These are phyloP conservation scores for Thelephora terrestris DNA, from an alignment of 1,284 basidiomycete species.

Conservation along the genomic window DNA sequence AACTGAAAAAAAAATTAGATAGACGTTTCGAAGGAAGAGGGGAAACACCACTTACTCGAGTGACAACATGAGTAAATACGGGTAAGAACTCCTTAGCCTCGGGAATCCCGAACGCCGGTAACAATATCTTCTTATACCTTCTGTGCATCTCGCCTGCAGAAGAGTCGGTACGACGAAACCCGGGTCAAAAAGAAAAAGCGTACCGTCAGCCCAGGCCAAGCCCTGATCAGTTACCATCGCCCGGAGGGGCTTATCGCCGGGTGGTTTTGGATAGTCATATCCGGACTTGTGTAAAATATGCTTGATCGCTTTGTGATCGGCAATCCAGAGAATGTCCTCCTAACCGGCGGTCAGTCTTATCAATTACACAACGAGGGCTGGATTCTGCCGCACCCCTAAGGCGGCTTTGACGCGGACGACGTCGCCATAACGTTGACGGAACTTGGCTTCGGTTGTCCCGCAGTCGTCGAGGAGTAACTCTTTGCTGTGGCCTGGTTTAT, in stretches of 20 bases:
- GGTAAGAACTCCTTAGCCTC: constrained; percentile 40
- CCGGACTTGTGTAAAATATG: constrained; percentile 30
- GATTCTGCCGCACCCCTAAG: neutral
- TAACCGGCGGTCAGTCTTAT: constrained; percentile 4
- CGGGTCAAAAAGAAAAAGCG: constrained; percentile 6
- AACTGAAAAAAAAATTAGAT: constrained; percentile 24
- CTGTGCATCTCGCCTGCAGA: constrained; percentile 33
- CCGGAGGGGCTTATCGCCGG: constrained; percentile 21
- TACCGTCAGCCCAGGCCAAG: constrained; percentile 32
- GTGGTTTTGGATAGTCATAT: constrained; percentile 29
- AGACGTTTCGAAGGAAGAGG: constrained; percentile 10
- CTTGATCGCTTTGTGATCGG: constrained; percentile 33
- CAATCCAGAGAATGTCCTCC: constrained; percentile 24
- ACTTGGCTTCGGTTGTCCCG: neutral
- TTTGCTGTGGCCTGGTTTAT: neutral
- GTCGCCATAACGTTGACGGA: neutral
- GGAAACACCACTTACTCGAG: constrained; percentile 26
- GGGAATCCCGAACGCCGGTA: constrained; percentile 33
- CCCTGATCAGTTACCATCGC: constrained; percentile 27
- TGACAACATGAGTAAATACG: constrained; percentile 35
- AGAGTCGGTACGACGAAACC: constrained; percentile 1
- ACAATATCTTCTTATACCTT: constrained; percentile 32
- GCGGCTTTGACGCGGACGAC: neutral
- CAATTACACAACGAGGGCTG: neutral
- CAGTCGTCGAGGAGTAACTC: neutral